Evolutionary conservation across 202 grass and related monocot genomes (phyloP).

Genomic region (Miscanthus sacchariflorus): DNA sequence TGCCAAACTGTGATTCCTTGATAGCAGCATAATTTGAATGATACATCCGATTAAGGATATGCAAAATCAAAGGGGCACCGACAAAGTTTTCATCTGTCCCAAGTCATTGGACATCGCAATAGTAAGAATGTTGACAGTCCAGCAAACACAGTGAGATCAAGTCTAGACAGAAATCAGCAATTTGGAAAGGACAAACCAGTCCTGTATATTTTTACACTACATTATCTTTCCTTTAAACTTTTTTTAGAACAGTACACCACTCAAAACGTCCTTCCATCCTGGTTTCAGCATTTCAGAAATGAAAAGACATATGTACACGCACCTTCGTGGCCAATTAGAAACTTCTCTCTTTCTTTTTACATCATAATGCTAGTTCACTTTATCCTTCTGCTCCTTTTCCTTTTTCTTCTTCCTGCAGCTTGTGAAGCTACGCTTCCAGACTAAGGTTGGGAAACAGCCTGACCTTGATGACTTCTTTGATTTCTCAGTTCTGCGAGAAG

Average conservation of each 20-base stretch:
- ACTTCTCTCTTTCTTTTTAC: background rate
- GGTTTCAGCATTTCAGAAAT: constrained; percentile 27
- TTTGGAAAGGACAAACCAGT: background rate
- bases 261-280: background rate
- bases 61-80: background rate
- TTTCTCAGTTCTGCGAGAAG: constrained; percentile 19
- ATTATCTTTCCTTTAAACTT: background rate
- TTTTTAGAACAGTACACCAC: constrained; percentile 10
- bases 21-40: background rate
- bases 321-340: background rate
- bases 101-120: constrained; percentile 32
- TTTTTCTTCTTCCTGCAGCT: constrained; percentile 41
- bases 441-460: constrained; percentile 47
- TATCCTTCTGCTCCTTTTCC: constrained; percentile 38
- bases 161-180: background rate
- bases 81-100: background rate
- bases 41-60: background rate
- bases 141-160: constrained; percentile 32
- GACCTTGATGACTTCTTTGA: constrained; percentile 29
- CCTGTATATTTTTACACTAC: constrained; percentile 19
- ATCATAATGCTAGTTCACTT: background rate
- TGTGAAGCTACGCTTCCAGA: constrained; percentile 48
- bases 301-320: background rate
- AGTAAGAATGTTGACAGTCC: background rate
- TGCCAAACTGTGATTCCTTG: background rate